These are phyloP conservation scores for Pachysandra terminalis DNA, from an alignment of 164 flowering plant genomes.

Conservation along the genomic window DNA sequence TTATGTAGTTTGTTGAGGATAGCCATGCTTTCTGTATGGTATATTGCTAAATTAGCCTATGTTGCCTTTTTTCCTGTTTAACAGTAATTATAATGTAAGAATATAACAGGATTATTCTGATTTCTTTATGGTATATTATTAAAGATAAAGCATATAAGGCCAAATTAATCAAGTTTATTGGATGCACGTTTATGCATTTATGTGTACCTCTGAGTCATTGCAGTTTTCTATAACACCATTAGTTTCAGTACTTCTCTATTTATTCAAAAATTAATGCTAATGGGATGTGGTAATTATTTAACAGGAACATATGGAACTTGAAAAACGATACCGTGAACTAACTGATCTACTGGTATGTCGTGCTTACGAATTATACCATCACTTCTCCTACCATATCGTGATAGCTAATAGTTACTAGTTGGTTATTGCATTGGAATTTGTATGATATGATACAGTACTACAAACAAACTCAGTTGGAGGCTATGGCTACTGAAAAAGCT, in stretches of 20 bases:
- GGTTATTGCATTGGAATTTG: background rate
- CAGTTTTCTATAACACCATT: background rate
- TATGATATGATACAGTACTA: slow-evolving; percentile 53
- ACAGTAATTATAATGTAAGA: background rate
- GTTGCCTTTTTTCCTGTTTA: background rate
- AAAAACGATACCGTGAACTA: slow-evolving; percentile 93
- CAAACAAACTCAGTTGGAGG: slow-evolving; percentile 98
- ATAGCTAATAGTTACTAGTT: background rate
- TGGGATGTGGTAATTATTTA: slow-evolving; percentile 2
- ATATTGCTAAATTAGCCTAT: background rate
- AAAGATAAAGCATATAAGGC: no score
- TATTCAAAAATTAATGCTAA: background rate
- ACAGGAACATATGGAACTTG: slow-evolving; percentile 98
- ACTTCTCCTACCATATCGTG: slow-evolving; percentile 1
- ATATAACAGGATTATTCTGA: background rate
- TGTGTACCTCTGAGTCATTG: background rate
- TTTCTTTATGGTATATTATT: background rate
- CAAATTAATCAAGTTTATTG: no score
- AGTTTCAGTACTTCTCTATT: background rate
- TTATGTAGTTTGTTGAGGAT: no score
- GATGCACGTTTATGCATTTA: background rate
- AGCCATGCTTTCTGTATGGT: background rate
- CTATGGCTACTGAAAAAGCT: slow-evolving; percentile 96
- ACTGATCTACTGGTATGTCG: slow-evolving; percentile 86
- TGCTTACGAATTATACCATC: slow-evolving; percentile 2